Evolutionary conservation across 192 early-diverging fungal genomes (phyloP).

Genomic region (Cetraspora pellucida): DNA sequence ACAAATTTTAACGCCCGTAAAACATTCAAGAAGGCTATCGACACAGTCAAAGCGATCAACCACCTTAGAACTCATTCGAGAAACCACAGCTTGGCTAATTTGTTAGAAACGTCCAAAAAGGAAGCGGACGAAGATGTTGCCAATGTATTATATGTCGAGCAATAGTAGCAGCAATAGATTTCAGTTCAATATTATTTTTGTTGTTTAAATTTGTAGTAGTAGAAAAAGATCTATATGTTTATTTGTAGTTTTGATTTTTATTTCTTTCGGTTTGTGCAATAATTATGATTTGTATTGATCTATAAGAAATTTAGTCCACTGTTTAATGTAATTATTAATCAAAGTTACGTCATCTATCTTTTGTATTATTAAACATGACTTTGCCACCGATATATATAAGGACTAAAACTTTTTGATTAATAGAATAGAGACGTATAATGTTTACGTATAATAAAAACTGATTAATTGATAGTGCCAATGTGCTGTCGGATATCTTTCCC

Average conservation of each 20-base stretch:
- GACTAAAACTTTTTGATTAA: too few species aligned
- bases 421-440: too few species aligned
- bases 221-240: not conserved
- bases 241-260: not conserved
- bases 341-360: too few species aligned
- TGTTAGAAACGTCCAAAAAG: not conserved
- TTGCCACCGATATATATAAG: too few species aligned
- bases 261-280: not conserved
- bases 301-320: too few species aligned
- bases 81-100: not conserved
- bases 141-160: constrained; percentile 6
- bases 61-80: constrained; percentile 7
- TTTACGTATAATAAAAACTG: too few species aligned
- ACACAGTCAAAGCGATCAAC: constrained; percentile 51
- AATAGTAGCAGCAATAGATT: too few species aligned
- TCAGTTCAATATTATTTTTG: not conserved
- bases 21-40: constrained; percentile 66
- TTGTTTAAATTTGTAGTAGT: not conserved
- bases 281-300: too few species aligned
- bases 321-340: too few species aligned
- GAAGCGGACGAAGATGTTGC: constrained; percentile 28
- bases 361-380: too few species aligned
- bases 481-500: too few species aligned
- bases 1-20: constrained; percentile 69
- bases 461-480: too few species aligned